Conservation (phyloP, 768 basidiomycete genomes). For the Panaeolus cyanescens region DNA sequence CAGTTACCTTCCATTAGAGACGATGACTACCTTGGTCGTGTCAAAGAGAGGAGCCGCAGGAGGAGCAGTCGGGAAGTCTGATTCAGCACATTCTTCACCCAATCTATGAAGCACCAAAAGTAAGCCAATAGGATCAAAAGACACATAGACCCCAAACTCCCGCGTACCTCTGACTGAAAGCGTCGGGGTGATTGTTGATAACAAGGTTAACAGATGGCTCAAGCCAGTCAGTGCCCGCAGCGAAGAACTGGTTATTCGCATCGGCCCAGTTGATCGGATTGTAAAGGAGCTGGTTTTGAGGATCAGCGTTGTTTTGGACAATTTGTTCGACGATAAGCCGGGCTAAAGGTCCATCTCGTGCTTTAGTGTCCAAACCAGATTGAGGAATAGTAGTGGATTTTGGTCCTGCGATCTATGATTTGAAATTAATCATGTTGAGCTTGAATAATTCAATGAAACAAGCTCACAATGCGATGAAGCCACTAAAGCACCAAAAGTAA, state of each 20-base stretch:
- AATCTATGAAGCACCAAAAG: constrained; percentile 32
- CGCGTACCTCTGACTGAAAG: constrained; percentile 49
- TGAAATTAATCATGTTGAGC: not conserved
- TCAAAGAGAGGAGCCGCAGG: constrained; percentile 51
- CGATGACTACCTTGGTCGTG: constrained; percentile 48
- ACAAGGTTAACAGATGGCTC: constrained; percentile 40
- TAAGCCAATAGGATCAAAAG: not conserved
- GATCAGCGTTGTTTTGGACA: constrained; percentile 49
- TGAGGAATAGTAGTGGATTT: constrained; percentile 51
- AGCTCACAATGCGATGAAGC: constrained; percentile 6
- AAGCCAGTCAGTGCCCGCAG: constrained; percentile 47
- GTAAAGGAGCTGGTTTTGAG: constrained; percentile 43
- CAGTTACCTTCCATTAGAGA: constrained; percentile 55
- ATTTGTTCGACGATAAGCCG: constrained; percentile 44
- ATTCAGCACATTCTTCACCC: constrained; percentile 49
- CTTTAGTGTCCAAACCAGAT: constrained; percentile 54
- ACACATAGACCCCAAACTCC: not conserved
- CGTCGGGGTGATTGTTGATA: constrained; percentile 51
- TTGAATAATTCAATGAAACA: not conserved
- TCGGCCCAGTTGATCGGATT: constrained; percentile 52
- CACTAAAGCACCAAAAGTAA: not conserved
- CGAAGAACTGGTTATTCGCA: constrained; percentile 44
- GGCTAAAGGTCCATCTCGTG: constrained; percentile 52
- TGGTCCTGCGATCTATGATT: constrained; percentile 3
- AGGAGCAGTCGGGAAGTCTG: constrained; percentile 26